Percentiles rank a stretch among this genome's conserved stretches.
phyloP scores from a whole-genome alignment of 768 basidiomycete species.

The Filobasidium wieringae region DNA sequence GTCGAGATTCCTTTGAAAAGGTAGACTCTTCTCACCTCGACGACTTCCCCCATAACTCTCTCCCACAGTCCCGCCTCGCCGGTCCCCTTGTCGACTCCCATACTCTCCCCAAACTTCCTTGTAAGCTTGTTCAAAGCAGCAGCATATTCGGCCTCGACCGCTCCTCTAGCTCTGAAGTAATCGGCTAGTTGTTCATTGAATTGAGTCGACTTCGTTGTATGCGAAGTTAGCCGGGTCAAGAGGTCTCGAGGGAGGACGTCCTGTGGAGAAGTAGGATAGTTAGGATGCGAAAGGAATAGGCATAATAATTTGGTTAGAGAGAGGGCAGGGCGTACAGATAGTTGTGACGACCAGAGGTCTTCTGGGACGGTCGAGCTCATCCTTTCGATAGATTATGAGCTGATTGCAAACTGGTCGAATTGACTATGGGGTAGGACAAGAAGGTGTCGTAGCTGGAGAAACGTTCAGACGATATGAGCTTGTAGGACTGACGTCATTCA shows the following conservation, averaged over 20 bases:
- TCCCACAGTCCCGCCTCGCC: conserved; percentile 32
- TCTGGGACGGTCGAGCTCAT: conserved; percentile 3
- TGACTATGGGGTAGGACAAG: not conserved
- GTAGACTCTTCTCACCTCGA: conserved; percentile 24
- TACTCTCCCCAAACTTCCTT: conserved; percentile 24
- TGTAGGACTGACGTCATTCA: conserved; percentile 1
- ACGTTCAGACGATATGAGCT: too few species aligned
- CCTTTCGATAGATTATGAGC: not conserved
- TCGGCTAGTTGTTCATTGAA: conserved; percentile 34
- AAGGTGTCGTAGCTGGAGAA: not conserved
- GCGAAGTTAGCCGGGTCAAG: conserved; percentile 20
- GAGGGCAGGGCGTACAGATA: not conserved
- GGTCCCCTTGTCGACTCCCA: conserved; percentile 20
- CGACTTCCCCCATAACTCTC: conserved; percentile 27
- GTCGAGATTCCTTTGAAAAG: not conserved
- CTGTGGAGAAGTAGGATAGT: conserved; percentile 7
- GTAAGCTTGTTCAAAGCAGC: conserved; percentile 33
- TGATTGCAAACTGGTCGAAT: not conserved
- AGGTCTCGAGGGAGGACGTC: conserved; percentile 24
- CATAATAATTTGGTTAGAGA: not conserved
- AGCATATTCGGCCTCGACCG: conserved; percentile 34
- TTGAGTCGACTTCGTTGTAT: conserved; percentile 25
- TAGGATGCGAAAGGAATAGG: conserved; percentile 5
- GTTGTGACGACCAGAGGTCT: conserved; percentile 6
- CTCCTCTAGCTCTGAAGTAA: conserved; percentile 33